Percentiles rank a stretch among this genome's conserved stretches.
These are phyloP conservation scores for Pulveroboletus ravenelii DNA, from an alignment of 768 basidiomycete species.

Conservation along the genomic window DNA sequence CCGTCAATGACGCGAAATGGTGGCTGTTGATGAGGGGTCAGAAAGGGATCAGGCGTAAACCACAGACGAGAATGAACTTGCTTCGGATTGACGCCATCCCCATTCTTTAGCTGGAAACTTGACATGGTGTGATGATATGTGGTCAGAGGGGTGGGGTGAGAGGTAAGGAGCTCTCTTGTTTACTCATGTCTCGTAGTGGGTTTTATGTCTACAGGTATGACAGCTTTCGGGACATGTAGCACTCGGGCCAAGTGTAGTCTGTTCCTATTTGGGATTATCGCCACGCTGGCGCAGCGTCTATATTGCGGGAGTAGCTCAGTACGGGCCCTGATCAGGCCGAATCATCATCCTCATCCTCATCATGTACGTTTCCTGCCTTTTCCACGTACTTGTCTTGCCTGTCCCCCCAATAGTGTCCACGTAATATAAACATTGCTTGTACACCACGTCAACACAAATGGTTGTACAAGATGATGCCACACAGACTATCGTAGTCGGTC, in stretches of 20 bases:
- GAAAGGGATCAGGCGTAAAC: background rate
- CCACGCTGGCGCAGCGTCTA: background rate
- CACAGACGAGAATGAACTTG: conserved; percentile 15
- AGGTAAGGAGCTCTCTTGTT: too few species aligned
- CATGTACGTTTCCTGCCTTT: too few species aligned
- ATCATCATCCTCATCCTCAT: too few species aligned
- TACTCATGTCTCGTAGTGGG: conserved; percentile 16
- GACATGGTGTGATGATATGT: background rate
- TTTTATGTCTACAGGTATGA: background rate
- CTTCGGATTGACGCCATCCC: conserved; percentile 41
- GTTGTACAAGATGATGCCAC: background rate
- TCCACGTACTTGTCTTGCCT: too few species aligned
- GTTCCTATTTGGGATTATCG: conserved; percentile 8
- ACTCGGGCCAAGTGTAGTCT: conserved; percentile 16
- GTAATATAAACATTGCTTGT: too few species aligned
- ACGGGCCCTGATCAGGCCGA: too few species aligned
- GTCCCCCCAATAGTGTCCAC: too few species aligned
- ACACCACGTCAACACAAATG: conserved; percentile 13
- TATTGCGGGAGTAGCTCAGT: background rate
- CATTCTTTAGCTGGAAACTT: conserved; percentile 34
- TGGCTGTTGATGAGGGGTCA: conserved; percentile 14
- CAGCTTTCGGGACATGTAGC: too few species aligned
- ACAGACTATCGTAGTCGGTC: conserved; percentile 8
- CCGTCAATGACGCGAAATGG: conserved; percentile 14
- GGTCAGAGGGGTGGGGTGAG: too few species aligned